phyloP scores from a whole-genome alignment of 2,329 filamentous ascomycete genomes.

The Metarhizium guizhouense region DNA sequence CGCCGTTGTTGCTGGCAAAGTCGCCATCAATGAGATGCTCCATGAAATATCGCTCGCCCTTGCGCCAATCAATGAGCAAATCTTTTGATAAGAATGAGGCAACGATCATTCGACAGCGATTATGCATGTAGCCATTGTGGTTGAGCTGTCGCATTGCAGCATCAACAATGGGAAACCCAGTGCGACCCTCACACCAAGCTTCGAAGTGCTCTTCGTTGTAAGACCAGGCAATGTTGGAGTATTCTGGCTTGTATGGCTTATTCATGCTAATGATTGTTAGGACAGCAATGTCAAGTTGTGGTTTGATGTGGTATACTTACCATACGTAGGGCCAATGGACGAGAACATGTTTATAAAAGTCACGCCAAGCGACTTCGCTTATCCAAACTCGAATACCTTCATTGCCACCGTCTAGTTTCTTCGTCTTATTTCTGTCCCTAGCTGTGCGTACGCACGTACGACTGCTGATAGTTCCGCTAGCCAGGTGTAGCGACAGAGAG shows the following conservation, averaged over 20 bases:
- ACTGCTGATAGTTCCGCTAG: constrained; percentile 58
- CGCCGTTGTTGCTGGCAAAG: constrained; percentile 67
- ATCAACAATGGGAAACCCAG: constrained; percentile 77
- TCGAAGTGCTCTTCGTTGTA: constrained; percentile 60
- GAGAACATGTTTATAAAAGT: constrained; percentile 82
- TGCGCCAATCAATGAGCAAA: constrained; percentile 72
- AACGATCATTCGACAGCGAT: constrained; percentile 75
- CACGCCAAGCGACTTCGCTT: constrained; percentile 75
- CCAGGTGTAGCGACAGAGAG: constrained; percentile 61
- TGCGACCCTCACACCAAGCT: constrained; percentile 66
- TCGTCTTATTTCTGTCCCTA: constrained; percentile 51
- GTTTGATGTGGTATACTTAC: constrained; percentile 29
- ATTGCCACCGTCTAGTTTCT: constrained; percentile 57
- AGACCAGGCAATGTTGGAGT: constrained; percentile 75
- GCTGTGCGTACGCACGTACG: constrained; percentile 59
- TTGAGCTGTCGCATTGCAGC: constrained; percentile 76
- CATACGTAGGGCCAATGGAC: constrained; percentile 79
- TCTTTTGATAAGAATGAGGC: constrained; percentile 77
- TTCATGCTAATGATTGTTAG: constrained; percentile 34
- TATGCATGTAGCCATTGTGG: constrained; percentile 69
- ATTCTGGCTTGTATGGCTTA: constrained; percentile 68
- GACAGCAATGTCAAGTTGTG: not conserved
- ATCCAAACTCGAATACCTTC: constrained; percentile 67
- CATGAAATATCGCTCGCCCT: constrained; percentile 79
- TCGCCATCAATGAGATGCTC: constrained; percentile 70